Base-by-base conservation (phyloP, 2,329 filamentous ascomycete species). In the Pseudogymnoascus sp. region DNA sequence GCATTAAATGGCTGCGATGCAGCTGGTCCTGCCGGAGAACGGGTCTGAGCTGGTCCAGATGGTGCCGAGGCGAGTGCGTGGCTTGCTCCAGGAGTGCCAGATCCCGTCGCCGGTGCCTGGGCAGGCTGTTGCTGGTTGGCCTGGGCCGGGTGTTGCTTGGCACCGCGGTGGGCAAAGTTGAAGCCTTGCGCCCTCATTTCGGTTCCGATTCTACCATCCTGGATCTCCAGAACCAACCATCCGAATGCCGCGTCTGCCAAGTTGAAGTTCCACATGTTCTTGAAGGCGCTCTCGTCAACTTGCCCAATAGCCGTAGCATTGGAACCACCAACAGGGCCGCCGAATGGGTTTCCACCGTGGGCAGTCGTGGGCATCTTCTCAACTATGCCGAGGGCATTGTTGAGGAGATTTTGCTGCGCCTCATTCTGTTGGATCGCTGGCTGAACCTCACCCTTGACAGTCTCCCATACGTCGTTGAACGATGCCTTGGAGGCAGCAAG, bases 191-290 rank as follows among this genome's bases (percentile, higher is more conserved):
- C 95, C 67, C 92, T 87, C 95, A 99, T 99, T 78, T 99, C 95
- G 0, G 95, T 99, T 57, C 93, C 95, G 70, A 99, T 97, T 47
- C 95, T 87, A 61, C 95, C 95, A 72, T 92, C 90, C 74, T 99
- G 95, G 65, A 99, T 88, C 75, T 99, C 95, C 64, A 99, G 79
- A 15, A 97, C 92, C 61, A 99, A 82, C 82, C 92, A 99, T 66
- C 95, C 95, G 75, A 97, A 99, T 19, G 95, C 93, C 63, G 95
- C 95, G 79, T 99, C 95, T 31, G 95, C 95, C 68, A 99, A 78
- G 76, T 97, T 97, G 79, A 99, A 99, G 77, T 99, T 99, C 95
- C 95, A 99, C 95, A 97, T 97, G 76, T 99, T 99, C 82, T 99
- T 99, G 84, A 99, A 99, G 1, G 95, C 95, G 71, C 93, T 97